Base-by-base conservation (phyloP, 257 asterid species). In the Solanum peruvianum region DNA sequence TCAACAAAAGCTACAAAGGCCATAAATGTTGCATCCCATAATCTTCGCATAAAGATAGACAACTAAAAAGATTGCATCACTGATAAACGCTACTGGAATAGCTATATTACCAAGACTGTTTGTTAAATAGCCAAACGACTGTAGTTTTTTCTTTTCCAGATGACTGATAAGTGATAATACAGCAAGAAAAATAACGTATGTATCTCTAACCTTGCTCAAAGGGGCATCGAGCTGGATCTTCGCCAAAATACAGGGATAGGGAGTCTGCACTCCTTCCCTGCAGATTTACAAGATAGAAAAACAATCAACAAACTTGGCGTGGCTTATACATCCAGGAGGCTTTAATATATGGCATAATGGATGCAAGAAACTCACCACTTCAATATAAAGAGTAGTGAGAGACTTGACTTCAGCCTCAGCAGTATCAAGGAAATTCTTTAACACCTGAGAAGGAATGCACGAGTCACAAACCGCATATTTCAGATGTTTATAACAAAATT, bases 181-280 rank as follows among this genome's bases (percentile, higher is more conserved):
- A 66, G 39, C 42, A 42, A 80, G 49, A 23, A 7, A 47, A 64
- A 82, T 27, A 39, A 47, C 29, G 41, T n/a, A 25, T 39, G 15
- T 70, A 70, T 35, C 47, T 81, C 84, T 15, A 85, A 97, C 99
- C 99, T 97, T 94, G 98, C 92, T 97, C 99, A 87, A 97, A 97
- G 87, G 99, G 99, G 87, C 98, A 97, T 89, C 98, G 95, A 83
- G 98, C 95, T 85, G 99, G 99, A 93, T 97, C 99, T 94, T 97
- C 99, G 4, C 99, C 99, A 88, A 97, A 95, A 89, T 97, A 97
- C 85, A 94, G 95, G 56, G 98, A 95, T 42, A 97, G 91, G 11
- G 99, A 94, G 89, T 97, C 99, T 80, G 99, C 99, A 93, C 91
- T 97, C 94, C 98, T 93, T 87, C 99, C 99, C 99, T 97, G 94